Percentiles rank a stretch among this genome's conserved stretches.
phyloP scores from a whole-genome alignment of 371 early-diverging fungal species.

The Choanephora cucurbitarum region DNA sequence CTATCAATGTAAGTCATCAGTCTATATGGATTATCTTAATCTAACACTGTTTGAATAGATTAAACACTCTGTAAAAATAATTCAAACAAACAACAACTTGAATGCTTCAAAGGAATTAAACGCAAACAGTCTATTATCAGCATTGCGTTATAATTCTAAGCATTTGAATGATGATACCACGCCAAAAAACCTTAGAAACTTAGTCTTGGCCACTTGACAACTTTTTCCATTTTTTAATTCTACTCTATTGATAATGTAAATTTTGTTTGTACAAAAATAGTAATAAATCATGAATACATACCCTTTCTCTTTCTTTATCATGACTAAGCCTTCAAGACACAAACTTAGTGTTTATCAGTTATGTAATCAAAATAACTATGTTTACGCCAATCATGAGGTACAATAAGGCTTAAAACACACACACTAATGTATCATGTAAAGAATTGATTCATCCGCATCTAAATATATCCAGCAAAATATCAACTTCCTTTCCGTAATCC shows the following conservation, averaged over 20 bases:
- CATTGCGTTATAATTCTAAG: slow-evolving; percentile 76
- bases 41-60: slow-evolving; percentile 32
- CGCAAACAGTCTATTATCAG: slow-evolving; percentile 68
- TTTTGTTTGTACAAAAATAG: not conserved
- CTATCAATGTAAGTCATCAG: slow-evolving; percentile 82
- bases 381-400: too few species aligned
- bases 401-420: too few species aligned
- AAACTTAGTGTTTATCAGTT: too few species aligned
- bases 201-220: slow-evolving; percentile 39
- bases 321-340: too few species aligned
- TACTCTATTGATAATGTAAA: not conserved
- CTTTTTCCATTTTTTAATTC: not conserved
- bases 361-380: too few species aligned
- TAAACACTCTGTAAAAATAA: slow-evolving; percentile 70
- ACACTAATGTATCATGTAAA: too few species aligned
- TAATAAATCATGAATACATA: not conserved
- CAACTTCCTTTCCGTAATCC: too few species aligned
- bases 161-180: slow-evolving; percentile 83
- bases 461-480: too few species aligned
- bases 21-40: not conserved
- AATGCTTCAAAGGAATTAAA: slow-evolving; percentile 36
- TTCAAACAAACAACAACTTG: slow-evolving; percentile 54
- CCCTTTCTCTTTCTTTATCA: not conserved
- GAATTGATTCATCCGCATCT: too few species aligned
- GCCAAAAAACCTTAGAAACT: slow-evolving; percentile 71